Evolutionary conservation across 2,329 filamentous ascomycete species (phyloP).

Genomic region (Trichoderma koningiopsis): DNA sequence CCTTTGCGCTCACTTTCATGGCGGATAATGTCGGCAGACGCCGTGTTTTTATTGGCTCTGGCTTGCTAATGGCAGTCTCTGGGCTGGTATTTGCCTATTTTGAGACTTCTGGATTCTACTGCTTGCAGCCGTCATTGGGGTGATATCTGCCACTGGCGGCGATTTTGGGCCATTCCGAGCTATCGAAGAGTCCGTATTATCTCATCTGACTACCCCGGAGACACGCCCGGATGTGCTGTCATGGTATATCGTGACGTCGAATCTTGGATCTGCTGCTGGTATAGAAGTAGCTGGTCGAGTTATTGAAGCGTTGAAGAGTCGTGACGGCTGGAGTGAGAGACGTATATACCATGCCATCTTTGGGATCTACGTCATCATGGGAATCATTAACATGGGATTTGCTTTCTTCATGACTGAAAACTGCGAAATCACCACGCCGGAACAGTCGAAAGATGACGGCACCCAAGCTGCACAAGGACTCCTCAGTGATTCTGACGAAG

Average conservation of each 20-base stretch:
- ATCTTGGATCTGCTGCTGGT: conserved; percentile 57
- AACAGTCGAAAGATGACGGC: neutral
- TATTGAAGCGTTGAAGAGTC: conserved; percentile 50
- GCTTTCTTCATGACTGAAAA: conserved; percentile 50
- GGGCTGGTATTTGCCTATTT: conserved; percentile 56
- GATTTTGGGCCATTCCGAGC: conserved; percentile 70
- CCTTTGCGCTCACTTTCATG: conserved; percentile 58
- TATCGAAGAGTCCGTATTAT: conserved; percentile 66
- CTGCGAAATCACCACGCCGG: conserved; percentile 48
- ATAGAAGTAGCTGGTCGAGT: conserved; percentile 55
- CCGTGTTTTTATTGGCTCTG: conserved; percentile 55
- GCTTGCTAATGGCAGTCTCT: conserved; percentile 58
- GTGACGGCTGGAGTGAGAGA: conserved; percentile 51
- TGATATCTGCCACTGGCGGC: conserved; percentile 63
- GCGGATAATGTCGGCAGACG: conserved; percentile 61
- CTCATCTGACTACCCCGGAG: conserved; percentile 58
- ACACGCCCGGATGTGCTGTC: conserved; percentile 64
- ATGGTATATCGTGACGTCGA: conserved; percentile 64
- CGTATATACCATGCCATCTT: conserved; percentile 61
- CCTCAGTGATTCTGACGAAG: conserved; percentile 33
- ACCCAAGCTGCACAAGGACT: conserved; percentile 27
- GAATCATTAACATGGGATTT: conserved; percentile 51
- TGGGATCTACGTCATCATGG: conserved; percentile 60
- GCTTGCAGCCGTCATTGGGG: conserved; percentile 59
- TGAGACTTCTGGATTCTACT: conserved; percentile 62